Evolutionary conservation across 495 filamentous ascomycete genomes (phyloP), one percentile per base, ranked within the genome.

Genomic region (Penicillium parvum): DNA sequence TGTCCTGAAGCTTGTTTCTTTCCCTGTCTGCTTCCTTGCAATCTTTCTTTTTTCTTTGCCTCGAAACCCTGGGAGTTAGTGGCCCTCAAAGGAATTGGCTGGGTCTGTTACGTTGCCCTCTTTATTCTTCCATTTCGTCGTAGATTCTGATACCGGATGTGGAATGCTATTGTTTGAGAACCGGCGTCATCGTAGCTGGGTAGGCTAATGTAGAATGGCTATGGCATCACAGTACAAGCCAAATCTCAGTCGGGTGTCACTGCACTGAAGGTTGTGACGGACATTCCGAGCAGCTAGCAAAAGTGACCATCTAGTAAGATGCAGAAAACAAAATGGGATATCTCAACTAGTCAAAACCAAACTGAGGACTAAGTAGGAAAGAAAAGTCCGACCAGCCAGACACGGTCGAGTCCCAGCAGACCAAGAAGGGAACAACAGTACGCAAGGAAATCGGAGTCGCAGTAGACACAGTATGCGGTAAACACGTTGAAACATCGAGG

Each of bases 311-410:
- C 16, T 5, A 23, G 14, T 8, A 29, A 25, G 47, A 22, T 39
- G 35, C 39, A 49, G 40, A 37, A 40, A 42, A 55, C 50, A 52
- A 37, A 43, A 53, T 57, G 53, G 58, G 60, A 66, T 65, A 50
- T 50, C 37, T 43, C 40, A 42, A 55, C 46, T 38, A 5, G 16
- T n/a, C n/a, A 35, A 39, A 43, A 43, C 25, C 30, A 43, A 47
- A 17, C 39, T 34, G 21, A 29, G 38, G 42, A 37, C 12, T 38
- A 26, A 38, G n/a, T n/a, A 15, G 28, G 12, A 33, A 34, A 3
- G 19, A 21, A 5, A 20, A 11, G 29, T 10, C 35, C 36, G 26
- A 40, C 43, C 43, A 32, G 43, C 28, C 10, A 28, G 30, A 40
- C 37, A 40, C 32, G 30, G 10, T 34, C 43, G 1, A 22, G 19